phyloP scores from a whole-genome alignment of 2,329 filamentous ascomycete species.

The Penicillium sp. region DNA sequence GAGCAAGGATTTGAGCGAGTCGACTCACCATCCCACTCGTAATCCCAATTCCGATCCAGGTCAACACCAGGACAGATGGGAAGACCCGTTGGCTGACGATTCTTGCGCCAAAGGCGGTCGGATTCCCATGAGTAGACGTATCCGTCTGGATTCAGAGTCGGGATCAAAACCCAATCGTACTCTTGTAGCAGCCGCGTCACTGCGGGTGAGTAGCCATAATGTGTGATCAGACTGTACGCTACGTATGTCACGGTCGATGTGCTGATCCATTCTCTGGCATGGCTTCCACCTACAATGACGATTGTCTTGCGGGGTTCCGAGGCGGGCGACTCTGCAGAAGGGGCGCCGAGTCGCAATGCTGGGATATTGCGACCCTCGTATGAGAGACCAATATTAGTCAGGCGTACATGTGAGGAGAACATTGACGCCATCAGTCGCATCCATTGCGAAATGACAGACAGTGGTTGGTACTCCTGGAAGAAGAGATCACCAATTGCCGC shows the following conservation, averaged over 20 bases:
- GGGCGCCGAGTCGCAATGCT: conserved; percentile 73
- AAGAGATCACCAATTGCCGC: conserved; percentile 65
- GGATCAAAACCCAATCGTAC: conserved; percentile 87
- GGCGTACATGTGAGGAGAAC: conserved; percentile 77
- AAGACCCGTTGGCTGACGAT: conserved; percentile 75
- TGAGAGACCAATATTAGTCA: conserved; percentile 77
- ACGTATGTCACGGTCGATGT: conserved; percentile 88
- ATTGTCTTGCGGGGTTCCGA: conserved; percentile 68
- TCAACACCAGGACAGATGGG: conserved; percentile 86
- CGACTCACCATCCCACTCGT: conserved; percentile 73
- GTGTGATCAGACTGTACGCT: conserved; percentile 82
- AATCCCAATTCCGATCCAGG: conserved; percentile 83
- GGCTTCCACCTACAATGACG: conserved; percentile 80
- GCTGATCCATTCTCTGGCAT: conserved; percentile 95
- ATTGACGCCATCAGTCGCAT: conserved; percentile 87
- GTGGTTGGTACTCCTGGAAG: conserved; percentile 88
- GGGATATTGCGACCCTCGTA: conserved; percentile 86
- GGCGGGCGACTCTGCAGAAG: conserved; percentile 49
- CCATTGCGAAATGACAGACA: conserved; percentile 84
- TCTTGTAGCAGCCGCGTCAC: conserved; percentile 78
- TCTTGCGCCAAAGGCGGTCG: conserved; percentile 94
- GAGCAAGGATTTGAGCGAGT: conserved; percentile 79
- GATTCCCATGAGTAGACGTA: conserved; percentile 92
- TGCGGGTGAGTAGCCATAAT: conserved; percentile 69
- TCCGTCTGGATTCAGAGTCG: conserved; percentile 88